These are phyloP conservation scores for Suillus bovinus DNA, from an alignment of 768 basidiomycete genomes.

Conservation along the genomic window DNA sequence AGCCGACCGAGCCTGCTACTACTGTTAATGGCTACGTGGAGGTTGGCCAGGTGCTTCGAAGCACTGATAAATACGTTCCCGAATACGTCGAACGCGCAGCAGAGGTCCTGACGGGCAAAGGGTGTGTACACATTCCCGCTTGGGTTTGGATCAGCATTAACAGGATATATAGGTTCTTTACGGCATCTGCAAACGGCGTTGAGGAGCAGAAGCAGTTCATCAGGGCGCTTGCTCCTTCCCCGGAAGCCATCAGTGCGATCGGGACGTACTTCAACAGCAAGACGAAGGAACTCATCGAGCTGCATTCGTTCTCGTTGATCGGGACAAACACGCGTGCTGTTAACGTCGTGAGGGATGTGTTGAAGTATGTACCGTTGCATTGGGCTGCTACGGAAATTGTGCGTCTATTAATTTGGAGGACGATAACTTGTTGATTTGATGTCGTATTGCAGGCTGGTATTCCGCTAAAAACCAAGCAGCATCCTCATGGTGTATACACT, in stretches of 20 bases:
- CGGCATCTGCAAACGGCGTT: slow-evolving; percentile 43
- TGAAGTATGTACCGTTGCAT: slow-evolving; percentile 62
- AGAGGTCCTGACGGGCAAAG: slow-evolving; percentile 56
- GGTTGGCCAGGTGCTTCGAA: slow-evolving; percentile 53
- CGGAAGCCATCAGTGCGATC: slow-evolving; percentile 50
- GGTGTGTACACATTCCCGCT: slow-evolving; percentile 40
- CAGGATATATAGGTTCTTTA: slow-evolving; percentile 57
- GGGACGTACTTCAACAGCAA: slow-evolving; percentile 65
- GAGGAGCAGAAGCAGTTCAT: slow-evolving; percentile 49
- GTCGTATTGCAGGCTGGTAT: slow-evolving; percentile 60
- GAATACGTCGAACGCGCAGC: slow-evolving; percentile 52
- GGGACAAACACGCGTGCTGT: slow-evolving; percentile 54
- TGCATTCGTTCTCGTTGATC: slow-evolving; percentile 55
- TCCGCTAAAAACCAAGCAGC: slow-evolving; percentile 56
- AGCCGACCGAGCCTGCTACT: slow-evolving; percentile 22
- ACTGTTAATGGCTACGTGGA: slow-evolving; percentile 48
- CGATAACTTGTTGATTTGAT: slow-evolving; percentile 5
- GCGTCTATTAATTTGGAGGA: slow-evolving; percentile 23
- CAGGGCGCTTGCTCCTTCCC: slow-evolving; percentile 45
- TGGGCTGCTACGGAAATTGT: slow-evolving; percentile 77
- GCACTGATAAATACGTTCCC: slow-evolving; percentile 43
- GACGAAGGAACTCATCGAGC: slow-evolving; percentile 56
- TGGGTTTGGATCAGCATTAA: slow-evolving; percentile 9
- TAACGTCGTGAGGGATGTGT: slow-evolving; percentile 69
- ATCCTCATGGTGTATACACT: slow-evolving; percentile 60